Conservation (phyloP, 805 yeast species). For the Zygosaccharomyces bailii region DNA sequence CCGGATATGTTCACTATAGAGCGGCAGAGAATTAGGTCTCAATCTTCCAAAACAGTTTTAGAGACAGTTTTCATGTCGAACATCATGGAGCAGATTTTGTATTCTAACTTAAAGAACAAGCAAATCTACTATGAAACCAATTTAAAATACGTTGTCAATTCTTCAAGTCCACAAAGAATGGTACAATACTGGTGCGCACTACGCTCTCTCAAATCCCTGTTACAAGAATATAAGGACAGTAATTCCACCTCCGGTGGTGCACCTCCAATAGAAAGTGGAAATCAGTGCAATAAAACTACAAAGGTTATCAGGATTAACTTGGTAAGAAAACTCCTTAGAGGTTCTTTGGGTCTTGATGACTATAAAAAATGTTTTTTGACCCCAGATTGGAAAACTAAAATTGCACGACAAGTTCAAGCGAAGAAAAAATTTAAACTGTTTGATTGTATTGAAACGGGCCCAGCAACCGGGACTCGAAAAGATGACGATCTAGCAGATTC, state of each 20-base stretch:
- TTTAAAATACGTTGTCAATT: conserved; percentile 13
- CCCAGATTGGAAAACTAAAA: conserved; percentile 11
- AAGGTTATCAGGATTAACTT: conserved; percentile 12
- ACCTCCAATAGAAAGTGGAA: too few species aligned
- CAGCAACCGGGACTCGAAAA: conserved; percentile 37
- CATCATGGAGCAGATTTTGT: conserved; percentile 44
- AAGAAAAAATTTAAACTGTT: conserved; percentile 10
- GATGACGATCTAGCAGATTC: conserved; percentile 67
- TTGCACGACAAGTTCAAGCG: conserved; percentile 2
- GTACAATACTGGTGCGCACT: conserved; percentile 27
- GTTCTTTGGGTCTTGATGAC: conserved; percentile 6
- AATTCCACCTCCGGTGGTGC: too few species aligned
- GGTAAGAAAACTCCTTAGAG: conserved; percentile 11
- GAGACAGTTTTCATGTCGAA: conserved; percentile 53
- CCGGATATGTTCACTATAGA: conserved; percentile 51
- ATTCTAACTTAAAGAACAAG: conserved; percentile 16
- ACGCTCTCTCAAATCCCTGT: conserved; percentile 6
- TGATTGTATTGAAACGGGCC: conserved; percentile 12
- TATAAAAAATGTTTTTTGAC: conserved; percentile 5
- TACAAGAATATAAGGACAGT: too few species aligned
- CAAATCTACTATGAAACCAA: conserved; percentile 4
- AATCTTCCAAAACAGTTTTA: conserved; percentile 44
- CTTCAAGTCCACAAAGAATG: conserved; percentile 34
- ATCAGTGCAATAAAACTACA: not conserved
- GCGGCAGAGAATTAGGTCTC: conserved; percentile 52